phyloP scores from a whole-genome alignment of 257 asterid genomes.

The Perilla frutescens region DNA sequence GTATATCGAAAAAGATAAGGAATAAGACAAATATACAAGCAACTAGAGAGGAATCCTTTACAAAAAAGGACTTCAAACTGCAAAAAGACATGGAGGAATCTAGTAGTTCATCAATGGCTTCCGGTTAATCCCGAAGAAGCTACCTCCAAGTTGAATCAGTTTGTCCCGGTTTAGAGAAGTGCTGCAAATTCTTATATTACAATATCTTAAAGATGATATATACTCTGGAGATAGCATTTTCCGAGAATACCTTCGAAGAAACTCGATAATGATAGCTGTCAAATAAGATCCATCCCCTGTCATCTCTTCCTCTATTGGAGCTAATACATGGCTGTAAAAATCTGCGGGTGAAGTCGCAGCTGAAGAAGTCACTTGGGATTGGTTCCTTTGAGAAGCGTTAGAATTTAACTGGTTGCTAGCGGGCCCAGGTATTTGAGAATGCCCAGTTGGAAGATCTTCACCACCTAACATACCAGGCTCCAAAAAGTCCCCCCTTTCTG shows the following conservation, averaged over 20 bases:
- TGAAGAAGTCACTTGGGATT: slow-evolving; percentile 65
- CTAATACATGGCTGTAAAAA: slow-evolving; percentile 69
- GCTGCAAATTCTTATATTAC: background rate
- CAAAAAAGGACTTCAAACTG: slow-evolving; percentile 16
- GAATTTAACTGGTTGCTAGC: slow-evolving; percentile 53
- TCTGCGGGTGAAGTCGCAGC: slow-evolving; percentile 77
- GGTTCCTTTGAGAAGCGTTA: slow-evolving; percentile 56
- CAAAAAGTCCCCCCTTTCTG: slow-evolving; percentile 41
- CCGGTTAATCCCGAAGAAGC: background rate
- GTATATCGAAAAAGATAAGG: slow-evolving; percentile 17
- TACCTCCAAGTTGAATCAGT: slow-evolving; percentile 6
- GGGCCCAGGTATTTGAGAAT: slow-evolving; percentile 48
- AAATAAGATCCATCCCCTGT: slow-evolving; percentile 87
- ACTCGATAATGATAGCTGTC: slow-evolving; percentile 77
- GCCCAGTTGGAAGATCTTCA: slow-evolving; percentile 51
- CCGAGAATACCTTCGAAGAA: slow-evolving; percentile 76
- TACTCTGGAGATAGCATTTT: slow-evolving; percentile 7
- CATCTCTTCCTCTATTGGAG: slow-evolving; percentile 88
- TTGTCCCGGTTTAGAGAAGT: background rate
- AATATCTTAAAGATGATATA: slow-evolving; percentile 14
- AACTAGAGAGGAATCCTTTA: slow-evolving; percentile 2
- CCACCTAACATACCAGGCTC: slow-evolving; percentile 47
- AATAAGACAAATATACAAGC: slow-evolving; percentile 24
- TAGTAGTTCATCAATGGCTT: background rate
- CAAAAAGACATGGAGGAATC: background rate